phyloP scores from a whole-genome alignment of 2,329 filamentous ascomycete genomes.

The Aureobasidium subglaciale region DNA sequence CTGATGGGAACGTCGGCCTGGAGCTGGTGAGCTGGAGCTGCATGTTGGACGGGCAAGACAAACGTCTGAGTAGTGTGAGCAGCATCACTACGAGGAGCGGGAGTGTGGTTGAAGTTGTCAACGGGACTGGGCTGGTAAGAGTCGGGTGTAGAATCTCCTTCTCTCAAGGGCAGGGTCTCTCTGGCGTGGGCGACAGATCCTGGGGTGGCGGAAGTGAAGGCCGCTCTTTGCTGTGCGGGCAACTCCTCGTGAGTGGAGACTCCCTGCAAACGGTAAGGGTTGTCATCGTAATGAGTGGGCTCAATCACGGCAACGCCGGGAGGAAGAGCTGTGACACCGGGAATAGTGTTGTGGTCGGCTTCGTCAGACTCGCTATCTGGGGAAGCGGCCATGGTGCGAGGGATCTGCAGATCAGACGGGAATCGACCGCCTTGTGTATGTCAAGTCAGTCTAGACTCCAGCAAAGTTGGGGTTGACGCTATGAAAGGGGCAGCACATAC shows the following conservation, averaged over 20 bases:
- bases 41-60: constrained; percentile 14
- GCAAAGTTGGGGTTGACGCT: constrained; percentile 16
- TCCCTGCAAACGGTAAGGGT: constrained; percentile 17
- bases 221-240: background rate
- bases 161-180: background rate
- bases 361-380: constrained; percentile 70
- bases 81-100: constrained; percentile 1
- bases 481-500: constrained; percentile 31
- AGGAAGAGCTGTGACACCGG: constrained; percentile 35
- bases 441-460: background rate
- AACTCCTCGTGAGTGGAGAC: constrained; percentile 13
- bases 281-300: constrained; percentile 17
- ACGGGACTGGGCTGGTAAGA: constrained; percentile 14
- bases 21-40: constrained; percentile 17
- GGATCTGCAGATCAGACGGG: constrained; percentile 85
- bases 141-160: background rate
- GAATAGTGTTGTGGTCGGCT: constrained; percentile 53
- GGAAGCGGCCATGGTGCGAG: constrained; percentile 50
- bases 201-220: background rate
- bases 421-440: constrained; percentile 58
- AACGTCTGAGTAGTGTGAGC: constrained; percentile 18
- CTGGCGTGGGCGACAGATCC: constrained; percentile 1
- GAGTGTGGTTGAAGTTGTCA: constrained; percentile 14
- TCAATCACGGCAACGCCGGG: constrained; percentile 16
- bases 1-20: constrained; percentile 16